These are phyloP conservation scores for Tilletia setariae DNA, from an alignment of 1,284 basidiomycete species.

Conservation along the genomic window DNA sequence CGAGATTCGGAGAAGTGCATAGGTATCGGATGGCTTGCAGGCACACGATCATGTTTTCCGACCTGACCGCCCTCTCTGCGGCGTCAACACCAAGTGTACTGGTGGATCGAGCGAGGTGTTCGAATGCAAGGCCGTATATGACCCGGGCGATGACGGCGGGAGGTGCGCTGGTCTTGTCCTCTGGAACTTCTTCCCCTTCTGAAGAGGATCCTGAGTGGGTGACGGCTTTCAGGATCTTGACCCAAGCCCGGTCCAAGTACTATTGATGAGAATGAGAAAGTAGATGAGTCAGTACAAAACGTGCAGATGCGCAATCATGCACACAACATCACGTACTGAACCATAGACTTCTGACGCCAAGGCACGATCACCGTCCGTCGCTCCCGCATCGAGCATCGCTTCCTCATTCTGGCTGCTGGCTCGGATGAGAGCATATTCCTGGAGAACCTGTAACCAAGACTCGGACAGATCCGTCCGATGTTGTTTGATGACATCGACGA, in stretches of 20 bases:
- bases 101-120: slow-evolving; percentile 70
- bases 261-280: slow-evolving; percentile 56
- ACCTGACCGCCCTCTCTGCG: not conserved
- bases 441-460: slow-evolving; percentile 81
- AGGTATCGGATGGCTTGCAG: slow-evolving; percentile 75
- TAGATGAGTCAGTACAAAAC: slow-evolving; percentile 61
- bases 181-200: slow-evolving; percentile 60
- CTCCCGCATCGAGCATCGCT: not conserved
- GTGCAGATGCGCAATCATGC: not conserved
- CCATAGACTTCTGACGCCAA: slow-evolving; percentile 12
- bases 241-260: slow-evolving; percentile 67
- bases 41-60: slow-evolving; percentile 59
- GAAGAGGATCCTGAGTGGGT: slow-evolving; percentile 37
- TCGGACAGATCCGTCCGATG: slow-evolving; percentile 71
- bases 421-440: slow-evolving; percentile 84
- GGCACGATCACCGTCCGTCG: slow-evolving; percentile 11
- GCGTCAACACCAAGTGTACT: slow-evolving; percentile 56
- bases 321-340: not conserved
- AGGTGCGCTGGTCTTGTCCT: slow-evolving; percentile 67
- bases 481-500: slow-evolving; percentile 77
- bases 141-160: slow-evolving; percentile 71
- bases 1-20: slow-evolving; percentile 74
- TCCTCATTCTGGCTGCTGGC: slow-evolving; percentile 35
- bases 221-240: slow-evolving; percentile 79
- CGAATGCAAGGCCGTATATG: slow-evolving; percentile 87